Conservation (phyloP, 2,329 filamentous ascomycete species). For the Aspergillus udagawae region DNA sequence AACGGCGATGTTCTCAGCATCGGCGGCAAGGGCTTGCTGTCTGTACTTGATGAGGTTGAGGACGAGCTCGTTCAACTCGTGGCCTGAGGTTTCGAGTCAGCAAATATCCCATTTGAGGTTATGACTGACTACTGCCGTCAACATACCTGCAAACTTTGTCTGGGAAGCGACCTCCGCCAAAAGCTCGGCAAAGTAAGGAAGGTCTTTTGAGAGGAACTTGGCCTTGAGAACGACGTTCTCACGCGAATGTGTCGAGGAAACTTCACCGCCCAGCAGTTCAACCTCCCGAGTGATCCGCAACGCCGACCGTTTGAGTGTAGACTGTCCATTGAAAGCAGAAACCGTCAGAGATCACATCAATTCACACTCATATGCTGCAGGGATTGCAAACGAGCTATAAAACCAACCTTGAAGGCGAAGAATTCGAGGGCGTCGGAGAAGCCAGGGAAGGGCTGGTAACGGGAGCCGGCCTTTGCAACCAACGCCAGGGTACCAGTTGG, state of each 20-base stretch:
- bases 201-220: slow-evolving; percentile 90
- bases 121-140: background rate
- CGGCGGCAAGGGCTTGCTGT: slow-evolving; percentile 66
- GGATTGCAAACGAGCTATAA: slow-evolving; percentile 17
- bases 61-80: slow-evolving; percentile 89
- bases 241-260: slow-evolving; percentile 82
- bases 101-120: slow-evolving; percentile 5
- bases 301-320: slow-evolving; percentile 77
- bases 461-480: slow-evolving; percentile 89
- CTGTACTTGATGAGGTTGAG: slow-evolving; percentile 70
- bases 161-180: slow-evolving; percentile 84
- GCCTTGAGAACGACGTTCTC: slow-evolving; percentile 90
- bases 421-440: slow-evolving; percentile 86
- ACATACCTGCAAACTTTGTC: slow-evolving; percentile 74
- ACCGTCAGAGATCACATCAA: slow-evolving; percentile 9
- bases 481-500: slow-evolving; percentile 88
- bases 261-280: slow-evolving; percentile 89
- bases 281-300: slow-evolving; percentile 91
- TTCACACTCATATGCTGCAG: background rate
- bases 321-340: slow-evolving; percentile 53
- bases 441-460: slow-evolving; percentile 86
- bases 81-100: slow-evolving; percentile 52
- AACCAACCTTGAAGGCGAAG: slow-evolving; percentile 90
- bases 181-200: slow-evolving; percentile 96
- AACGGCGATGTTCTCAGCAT: slow-evolving; percentile 66